Evolutionary conservation across 345 rosid genomes (phyloP).

Genomic region (Euphorbia lathyris): DNA sequence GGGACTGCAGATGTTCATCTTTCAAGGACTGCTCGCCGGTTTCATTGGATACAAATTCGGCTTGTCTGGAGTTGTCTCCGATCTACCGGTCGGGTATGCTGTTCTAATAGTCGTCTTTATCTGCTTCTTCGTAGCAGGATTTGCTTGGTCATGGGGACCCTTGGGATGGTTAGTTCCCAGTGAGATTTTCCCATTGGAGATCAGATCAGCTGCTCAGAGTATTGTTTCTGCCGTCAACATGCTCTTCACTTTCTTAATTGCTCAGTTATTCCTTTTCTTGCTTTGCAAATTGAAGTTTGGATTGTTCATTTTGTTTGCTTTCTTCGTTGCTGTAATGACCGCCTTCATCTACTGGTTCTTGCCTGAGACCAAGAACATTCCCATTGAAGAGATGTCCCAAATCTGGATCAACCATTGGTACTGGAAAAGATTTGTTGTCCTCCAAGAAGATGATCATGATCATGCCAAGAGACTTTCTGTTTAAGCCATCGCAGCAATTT

Average conservation of each 20-base stretch:
- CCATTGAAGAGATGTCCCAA: slow-evolving; percentile 37
- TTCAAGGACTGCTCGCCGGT: slow-evolving; percentile 5
- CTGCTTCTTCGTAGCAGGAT: slow-evolving; percentile 43
- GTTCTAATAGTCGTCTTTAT: slow-evolving; percentile 30
- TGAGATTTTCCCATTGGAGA: slow-evolving; percentile 53
- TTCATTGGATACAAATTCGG: slow-evolving; percentile 17
- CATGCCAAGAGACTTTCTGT: too few species aligned
- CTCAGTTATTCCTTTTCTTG: slow-evolving; percentile 48
- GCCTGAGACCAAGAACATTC: slow-evolving; percentile 49
- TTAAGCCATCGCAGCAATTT: too few species aligned
- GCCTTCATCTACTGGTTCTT: slow-evolving; percentile 32
- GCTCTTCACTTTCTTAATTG: slow-evolving; percentile 50
- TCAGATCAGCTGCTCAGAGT: slow-evolving; percentile 35
- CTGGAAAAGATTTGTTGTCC: slow-evolving; percentile 43
- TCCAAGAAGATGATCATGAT: too few species aligned
- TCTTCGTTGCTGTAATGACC: slow-evolving; percentile 43
- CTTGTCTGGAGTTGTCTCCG: background rate
- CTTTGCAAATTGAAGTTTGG: slow-evolving; percentile 49
- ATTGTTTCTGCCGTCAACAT: slow-evolving; percentile 43
- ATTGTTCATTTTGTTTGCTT: slow-evolving; percentile 52
- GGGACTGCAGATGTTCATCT: slow-evolving; percentile 13
- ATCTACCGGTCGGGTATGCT: slow-evolving; percentile 14
- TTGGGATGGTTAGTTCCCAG: slow-evolving; percentile 61
- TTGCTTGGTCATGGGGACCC: slow-evolving; percentile 71
- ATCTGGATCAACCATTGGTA: slow-evolving; percentile 50